Evolutionary conservation across 441 rosid genomes (phyloP).

Genomic region (Aleurites moluccanus): DNA sequence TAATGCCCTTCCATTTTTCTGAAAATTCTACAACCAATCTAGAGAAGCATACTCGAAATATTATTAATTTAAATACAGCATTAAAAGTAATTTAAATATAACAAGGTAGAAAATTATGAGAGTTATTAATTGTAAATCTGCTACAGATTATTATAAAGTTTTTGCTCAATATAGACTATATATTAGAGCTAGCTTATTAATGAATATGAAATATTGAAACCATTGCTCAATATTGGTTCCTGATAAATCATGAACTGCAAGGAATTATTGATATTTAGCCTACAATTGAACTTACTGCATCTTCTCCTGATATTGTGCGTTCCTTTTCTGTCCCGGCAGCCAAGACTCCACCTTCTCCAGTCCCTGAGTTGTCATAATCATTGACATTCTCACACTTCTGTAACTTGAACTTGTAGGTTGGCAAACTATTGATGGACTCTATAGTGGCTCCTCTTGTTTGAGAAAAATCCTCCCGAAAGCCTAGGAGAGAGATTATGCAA

Average conservation of each 20-base stretch:
- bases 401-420: conserved; percentile 62
- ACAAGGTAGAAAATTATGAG: neutral
- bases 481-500: conserved; percentile 84
- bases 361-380: conserved; percentile 39
- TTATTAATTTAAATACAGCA: neutral
- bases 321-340: conserved; percentile 95
- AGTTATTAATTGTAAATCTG: neutral
- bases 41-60: neutral
- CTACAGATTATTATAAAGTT: neutral
- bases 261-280: neutral
- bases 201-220: neutral
- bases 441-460: conserved; percentile 83
- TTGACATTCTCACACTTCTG: conserved; percentile 51
- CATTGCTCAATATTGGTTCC: neutral
- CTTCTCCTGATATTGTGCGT: conserved; percentile 86
- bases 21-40: neutral
- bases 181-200: neutral
- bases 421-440: conserved; percentile 71
- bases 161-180: neutral
- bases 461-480: conserved; percentile 78
- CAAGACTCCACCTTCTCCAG: conserved; percentile 74
- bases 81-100: neutral
- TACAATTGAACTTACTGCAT: conserved; percentile 64
- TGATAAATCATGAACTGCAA: neutral
- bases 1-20: neutral